Conservation (phyloP, 1,284 basidiomycete genomes). For the Cryptococcus sp. region DNA sequence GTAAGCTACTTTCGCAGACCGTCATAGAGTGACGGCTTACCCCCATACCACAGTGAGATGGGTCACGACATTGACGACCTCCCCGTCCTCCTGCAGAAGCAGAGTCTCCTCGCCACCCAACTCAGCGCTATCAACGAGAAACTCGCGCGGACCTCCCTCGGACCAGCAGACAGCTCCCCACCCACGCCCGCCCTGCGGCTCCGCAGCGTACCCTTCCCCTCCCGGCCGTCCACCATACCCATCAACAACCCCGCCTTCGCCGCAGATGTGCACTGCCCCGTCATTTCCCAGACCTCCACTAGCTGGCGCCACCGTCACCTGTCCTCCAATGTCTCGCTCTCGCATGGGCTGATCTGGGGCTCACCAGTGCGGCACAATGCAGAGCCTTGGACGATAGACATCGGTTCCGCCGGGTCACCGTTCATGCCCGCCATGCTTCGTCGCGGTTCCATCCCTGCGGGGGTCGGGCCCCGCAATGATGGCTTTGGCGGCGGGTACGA, state of each 20-base stretch:
- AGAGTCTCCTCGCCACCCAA: conserved; percentile 8
- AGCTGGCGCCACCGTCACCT: conserved; percentile 4
- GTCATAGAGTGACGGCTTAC: background rate
- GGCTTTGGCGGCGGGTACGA: too few relatives aligned
- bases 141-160: conserved; percentile 2
- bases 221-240: background rate
- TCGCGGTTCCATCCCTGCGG: too few relatives aligned
- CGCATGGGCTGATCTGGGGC: too few relatives aligned
- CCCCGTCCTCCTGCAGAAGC: conserved; percentile 7
- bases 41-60: background rate
- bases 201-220: background rate
- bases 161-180: background rate
- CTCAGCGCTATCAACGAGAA: conserved; percentile 9
- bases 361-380: too few relatives aligned
- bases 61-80: background rate
- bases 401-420: too few relatives aligned
- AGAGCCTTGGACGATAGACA: too few relatives aligned
- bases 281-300: background rate
- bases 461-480: too few relatives aligned
- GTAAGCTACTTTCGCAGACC: conserved; percentile 1
- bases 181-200: background rate
- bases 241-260: background rate
- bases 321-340: conserved; percentile 2
- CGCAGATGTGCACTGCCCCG: background rate
- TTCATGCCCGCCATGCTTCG: too few relatives aligned